phyloP scores from a whole-genome alignment of 2,329 filamentous ascomycete genomes.

The Colletotrichum brevisporum region DNA sequence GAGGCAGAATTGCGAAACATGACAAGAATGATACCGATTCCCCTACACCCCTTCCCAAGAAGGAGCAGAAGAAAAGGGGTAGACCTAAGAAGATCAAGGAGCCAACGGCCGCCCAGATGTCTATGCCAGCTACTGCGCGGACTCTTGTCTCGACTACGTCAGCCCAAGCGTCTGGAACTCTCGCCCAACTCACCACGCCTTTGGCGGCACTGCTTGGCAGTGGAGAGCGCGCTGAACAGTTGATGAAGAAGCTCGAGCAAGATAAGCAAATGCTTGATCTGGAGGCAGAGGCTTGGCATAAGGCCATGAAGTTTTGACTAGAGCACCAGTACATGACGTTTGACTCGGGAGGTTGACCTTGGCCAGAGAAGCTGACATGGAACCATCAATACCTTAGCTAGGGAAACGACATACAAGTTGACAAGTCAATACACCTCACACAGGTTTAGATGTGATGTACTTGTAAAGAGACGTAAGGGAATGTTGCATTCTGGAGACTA shows the following conservation, averaged over 20 bases:
- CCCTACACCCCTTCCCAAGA: slow-evolving; percentile 18
- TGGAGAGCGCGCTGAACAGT: background rate
- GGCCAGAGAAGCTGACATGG: too few species aligned
- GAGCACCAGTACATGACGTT: background rate
- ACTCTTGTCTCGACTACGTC: background rate
- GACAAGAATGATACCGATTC: slow-evolving; percentile 20
- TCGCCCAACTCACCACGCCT: slow-evolving; percentile 11
- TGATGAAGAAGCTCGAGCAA: slow-evolving; percentile 17
- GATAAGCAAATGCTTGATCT: slow-evolving; percentile 14
- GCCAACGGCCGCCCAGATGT: background rate
- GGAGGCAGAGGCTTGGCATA: slow-evolving; percentile 37
- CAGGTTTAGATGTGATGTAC: too few species aligned
- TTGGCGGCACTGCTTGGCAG: slow-evolving; percentile 5
- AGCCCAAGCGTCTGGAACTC: slow-evolving; percentile 4
- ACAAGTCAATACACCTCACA: too few species aligned
- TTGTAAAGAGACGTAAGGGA: too few species aligned
- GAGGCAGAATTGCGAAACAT: slow-evolving; percentile 24
- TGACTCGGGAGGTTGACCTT: background rate
- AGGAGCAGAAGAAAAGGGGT: slow-evolving; percentile 21
- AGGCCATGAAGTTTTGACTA: slow-evolving; percentile 18
- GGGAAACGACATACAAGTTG: too few species aligned
- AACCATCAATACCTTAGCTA: too few species aligned
- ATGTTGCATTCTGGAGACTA: background rate
- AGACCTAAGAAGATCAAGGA: slow-evolving; percentile 20
- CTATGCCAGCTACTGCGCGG: background rate